Conservation (phyloP, 352 stramenopile genomes). For the Phytophthora melonis region DNA sequence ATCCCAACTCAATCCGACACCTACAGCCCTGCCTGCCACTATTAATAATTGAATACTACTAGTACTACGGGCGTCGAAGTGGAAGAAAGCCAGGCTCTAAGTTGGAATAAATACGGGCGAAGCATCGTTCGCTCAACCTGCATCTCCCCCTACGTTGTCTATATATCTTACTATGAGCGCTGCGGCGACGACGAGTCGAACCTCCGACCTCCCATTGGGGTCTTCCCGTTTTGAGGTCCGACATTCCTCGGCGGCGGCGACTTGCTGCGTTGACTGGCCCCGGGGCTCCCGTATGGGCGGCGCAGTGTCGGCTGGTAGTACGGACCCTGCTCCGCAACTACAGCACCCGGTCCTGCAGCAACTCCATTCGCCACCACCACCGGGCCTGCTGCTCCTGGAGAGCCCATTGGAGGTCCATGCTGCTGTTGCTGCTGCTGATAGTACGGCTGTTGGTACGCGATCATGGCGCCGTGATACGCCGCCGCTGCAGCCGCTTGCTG, state of each 20-base stretch:
- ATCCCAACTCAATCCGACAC: not conserved
- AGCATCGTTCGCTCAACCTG: slow-evolving; percentile 28
- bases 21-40: no score
- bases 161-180: slow-evolving; percentile 40
- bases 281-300: slow-evolving; percentile 32
- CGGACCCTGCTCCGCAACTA: slow-evolving; percentile 13
- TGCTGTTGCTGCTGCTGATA: slow-evolving; percentile 36
- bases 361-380: slow-evolving; percentile 27
- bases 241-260: slow-evolving; percentile 28
- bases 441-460: slow-evolving; percentile 47
- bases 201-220: slow-evolving; percentile 15
- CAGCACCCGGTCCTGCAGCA: not conserved
- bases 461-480: slow-evolving; percentile 41
- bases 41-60: no score
- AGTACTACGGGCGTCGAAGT: slow-evolving; percentile 9
- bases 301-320: slow-evolving; percentile 28
- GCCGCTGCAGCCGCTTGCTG: slow-evolving; percentile 38
- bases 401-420: slow-evolving; percentile 14
- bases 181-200: slow-evolving; percentile 26
- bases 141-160: slow-evolving; percentile 33
- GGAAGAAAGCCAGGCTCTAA: slow-evolving; percentile 48
- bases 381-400: slow-evolving; percentile 8
- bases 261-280: slow-evolving; percentile 33
- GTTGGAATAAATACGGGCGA: slow-evolving; percentile 49
- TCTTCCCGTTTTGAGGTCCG: slow-evolving; percentile 26